Percentiles rank a stretch among this genome's conserved stretches.
Evolutionary conservation across 2,329 filamentous ascomycete genomes (phyloP).

Genomic region (Venturia nashicola): DNA sequence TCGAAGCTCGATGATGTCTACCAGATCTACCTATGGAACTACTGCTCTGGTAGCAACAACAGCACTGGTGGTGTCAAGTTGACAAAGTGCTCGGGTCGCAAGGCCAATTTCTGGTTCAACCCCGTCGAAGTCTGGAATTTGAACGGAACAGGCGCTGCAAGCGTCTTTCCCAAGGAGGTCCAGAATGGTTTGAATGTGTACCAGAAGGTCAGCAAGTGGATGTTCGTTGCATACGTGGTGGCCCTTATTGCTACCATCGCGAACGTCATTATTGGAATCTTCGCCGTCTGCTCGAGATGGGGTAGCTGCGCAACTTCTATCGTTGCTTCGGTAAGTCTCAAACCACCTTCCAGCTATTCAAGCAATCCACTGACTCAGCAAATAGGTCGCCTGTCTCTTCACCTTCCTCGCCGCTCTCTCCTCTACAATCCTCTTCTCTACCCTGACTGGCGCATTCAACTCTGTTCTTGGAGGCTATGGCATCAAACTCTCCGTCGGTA

Average conservation of each 20-base stretch:
- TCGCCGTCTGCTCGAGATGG: constrained; percentile 71
- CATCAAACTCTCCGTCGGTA: constrained; percentile 55
- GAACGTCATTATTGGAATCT: constrained; percentile 67
- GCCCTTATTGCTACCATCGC: constrained; percentile 56
- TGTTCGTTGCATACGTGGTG: constrained; percentile 68
- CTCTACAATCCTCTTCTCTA: constrained; percentile 59
- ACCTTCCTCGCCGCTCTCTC: constrained; percentile 56
- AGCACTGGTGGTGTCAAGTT: constrained; percentile 35
- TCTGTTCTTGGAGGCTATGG: constrained; percentile 57
- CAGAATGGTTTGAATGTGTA: constrained; percentile 60
- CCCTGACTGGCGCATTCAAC: constrained; percentile 59
- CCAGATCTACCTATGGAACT: constrained; percentile 74
- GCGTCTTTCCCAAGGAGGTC: constrained; percentile 52
- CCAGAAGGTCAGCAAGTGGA: constrained; percentile 64
- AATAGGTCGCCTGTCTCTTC: constrained; percentile 40
- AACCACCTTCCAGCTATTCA: constrained; percentile 19
- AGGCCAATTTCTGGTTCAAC: constrained; percentile 67
- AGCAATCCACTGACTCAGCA: not conserved
- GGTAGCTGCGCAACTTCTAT: constrained; percentile 76
- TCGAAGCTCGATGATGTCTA: constrained; percentile 59
- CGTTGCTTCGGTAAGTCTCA: constrained; percentile 50
- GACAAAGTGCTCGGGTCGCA: constrained; percentile 54
- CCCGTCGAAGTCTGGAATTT: constrained; percentile 55
- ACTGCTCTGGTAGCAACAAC: constrained; percentile 54
- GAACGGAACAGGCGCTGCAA: constrained; percentile 37